Evolutionary conservation across 805 yeast species (phyloP), one percentile per base, ranked within the genome.

Genomic region (Teunomyces atbi): DNA sequence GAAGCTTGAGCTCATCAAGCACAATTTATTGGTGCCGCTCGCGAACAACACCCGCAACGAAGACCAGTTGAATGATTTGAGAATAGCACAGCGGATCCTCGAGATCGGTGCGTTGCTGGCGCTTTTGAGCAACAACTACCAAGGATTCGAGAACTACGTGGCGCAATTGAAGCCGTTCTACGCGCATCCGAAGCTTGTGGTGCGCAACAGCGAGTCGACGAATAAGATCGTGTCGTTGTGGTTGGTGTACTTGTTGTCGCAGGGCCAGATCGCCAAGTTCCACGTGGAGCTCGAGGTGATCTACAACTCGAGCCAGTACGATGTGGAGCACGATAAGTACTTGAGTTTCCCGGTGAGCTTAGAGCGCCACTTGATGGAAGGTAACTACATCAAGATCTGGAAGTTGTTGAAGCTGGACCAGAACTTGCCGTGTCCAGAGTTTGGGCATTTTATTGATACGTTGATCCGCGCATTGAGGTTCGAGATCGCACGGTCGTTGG

Each of bases 281-380:
- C 97, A 94, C 68, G 84, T 90, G 21, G 97, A 89, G 64, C 74
- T 92, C 50, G 97, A 92, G 65, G 74, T 73, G 48, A 76, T 90
- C 54, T 79, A 77, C 55, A 79, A 78, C 55, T 66, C 70, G 42
- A 60, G 62, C 16, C 75, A 76, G 44, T 71, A 81, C 50, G 92
- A 89, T 55, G 73, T 76, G 29, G 96, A 88, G n/a, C 44, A 59
- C 30, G 77, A 72, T 62, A 73, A 77, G 54, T 88, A 77, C 62
- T 73, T 92, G 55, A 78, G 81, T 41, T 90, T 90, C 63, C 98
- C 98, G 19, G 83, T 92, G 45, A 83, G 83, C 55, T 82, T 94
- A 57, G 98, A 94, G 65, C 83, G 88, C 54, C 89, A 95, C 86
- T 79, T 94, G 54, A 89, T 92, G 85, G 98, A 94, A 69, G 99